Evolutionary conservation across 805 yeast species (phyloP).

Genomic region (Saccharomycopsis fodiens): DNA sequence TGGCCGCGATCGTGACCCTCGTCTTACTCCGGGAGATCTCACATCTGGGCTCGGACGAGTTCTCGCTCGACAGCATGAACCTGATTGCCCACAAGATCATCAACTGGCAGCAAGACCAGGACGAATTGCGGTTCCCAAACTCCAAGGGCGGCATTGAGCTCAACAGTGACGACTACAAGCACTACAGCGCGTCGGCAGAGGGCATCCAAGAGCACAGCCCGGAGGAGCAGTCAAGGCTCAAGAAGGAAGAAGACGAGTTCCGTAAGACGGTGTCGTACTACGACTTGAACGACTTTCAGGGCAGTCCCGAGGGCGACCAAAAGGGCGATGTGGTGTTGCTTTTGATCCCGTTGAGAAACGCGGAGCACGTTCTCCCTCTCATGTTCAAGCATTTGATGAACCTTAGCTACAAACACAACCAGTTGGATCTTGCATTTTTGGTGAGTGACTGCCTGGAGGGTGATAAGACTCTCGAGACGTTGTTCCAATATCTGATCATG

Average conservation of each 20-base stretch:
- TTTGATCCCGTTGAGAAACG: constrained; percentile 72
- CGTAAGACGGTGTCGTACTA: constrained; percentile 48
- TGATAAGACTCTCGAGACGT: constrained; percentile 58
- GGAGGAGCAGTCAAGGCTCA: constrained; percentile 15
- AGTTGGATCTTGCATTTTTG: constrained; percentile 73
- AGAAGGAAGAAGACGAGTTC: constrained; percentile 33
- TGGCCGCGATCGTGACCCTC: neutral
- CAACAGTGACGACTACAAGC: constrained; percentile 8
- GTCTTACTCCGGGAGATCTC: constrained; percentile 2
- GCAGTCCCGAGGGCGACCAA: constrained; percentile 40
- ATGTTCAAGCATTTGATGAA: constrained; percentile 84
- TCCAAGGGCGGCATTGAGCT: constrained; percentile 15
- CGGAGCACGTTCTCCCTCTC: constrained; percentile 67
- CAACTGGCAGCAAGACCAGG: constrained; percentile 20
- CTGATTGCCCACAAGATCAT: constrained; percentile 14
- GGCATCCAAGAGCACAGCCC: constrained; percentile 2
- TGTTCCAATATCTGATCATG: constrained; percentile 56
- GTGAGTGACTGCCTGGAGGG: constrained; percentile 70
- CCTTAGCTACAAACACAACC: constrained; percentile 71
- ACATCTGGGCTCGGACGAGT: neutral
- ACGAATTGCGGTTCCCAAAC: constrained; percentile 16
- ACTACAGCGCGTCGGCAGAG: constrained; percentile 7
- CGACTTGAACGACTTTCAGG: constrained; percentile 53
- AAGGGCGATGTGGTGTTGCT: constrained; percentile 59
- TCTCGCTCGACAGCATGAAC: constrained; percentile 1